Percentiles rank a stretch among this genome's conserved stretches.
phyloP scores from a whole-genome alignment of 352 stramenopile species.

The Globisporangium barbulae region DNA sequence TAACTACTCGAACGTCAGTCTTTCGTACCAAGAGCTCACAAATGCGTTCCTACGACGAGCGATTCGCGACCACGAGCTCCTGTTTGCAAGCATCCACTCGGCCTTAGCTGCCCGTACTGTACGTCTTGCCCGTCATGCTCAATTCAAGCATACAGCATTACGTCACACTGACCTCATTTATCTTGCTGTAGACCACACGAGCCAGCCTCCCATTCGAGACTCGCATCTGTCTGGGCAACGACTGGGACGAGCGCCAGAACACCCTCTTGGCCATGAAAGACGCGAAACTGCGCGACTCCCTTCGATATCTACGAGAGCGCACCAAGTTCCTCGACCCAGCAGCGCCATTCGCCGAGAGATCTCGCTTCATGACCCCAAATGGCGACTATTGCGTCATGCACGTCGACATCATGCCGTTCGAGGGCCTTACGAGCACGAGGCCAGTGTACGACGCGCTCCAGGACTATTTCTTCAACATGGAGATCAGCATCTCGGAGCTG shows the following conservation, averaged over 20 bases:
- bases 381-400: slow-evolving; percentile 1
- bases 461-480: slow-evolving; percentile 5
- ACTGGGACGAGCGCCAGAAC: slow-evolving; percentile 22
- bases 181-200: not conserved
- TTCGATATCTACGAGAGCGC: slow-evolving; percentile 32
- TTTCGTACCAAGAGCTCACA: not conserved
- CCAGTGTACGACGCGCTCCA: slow-evolving; percentile 3
- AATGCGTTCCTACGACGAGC: not conserved
- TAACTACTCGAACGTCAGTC: not conserved
- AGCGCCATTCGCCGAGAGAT: slow-evolving; percentile 16
- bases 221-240: slow-evolving; percentile 22
- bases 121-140: not conserved
- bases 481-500: slow-evolving; percentile 6
- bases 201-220: not conserved
- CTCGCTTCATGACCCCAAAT: not conserved
- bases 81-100: not conserved
- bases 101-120: not conserved
- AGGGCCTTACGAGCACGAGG: not conserved
- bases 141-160: not conserved
- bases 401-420: not conserved
- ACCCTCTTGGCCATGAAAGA: slow-evolving; percentile 30
- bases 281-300: slow-evolving; percentile 28
- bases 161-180: not conserved
- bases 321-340: slow-evolving; percentile 31
- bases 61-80: not conserved